Base-by-base conservation (phyloP, 257 asterid genomes). In the Capsicum baccatum region DNA sequence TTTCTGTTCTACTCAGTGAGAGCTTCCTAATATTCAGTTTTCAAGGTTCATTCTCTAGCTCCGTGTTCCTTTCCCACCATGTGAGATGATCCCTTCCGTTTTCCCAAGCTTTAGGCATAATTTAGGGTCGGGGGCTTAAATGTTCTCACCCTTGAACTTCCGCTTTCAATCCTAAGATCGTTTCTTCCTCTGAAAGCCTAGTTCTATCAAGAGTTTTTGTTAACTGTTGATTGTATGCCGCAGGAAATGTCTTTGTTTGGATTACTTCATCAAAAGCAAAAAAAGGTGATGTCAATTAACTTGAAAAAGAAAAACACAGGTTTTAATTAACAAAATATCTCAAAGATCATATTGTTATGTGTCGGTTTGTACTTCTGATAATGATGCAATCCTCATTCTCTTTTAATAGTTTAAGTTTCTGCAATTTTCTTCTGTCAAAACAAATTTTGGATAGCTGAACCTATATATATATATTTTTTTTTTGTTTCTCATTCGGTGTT, bases 291-390 rank as follows among this genome's bases (percentile, higher is more conserved):
- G 21, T 21, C 21, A 21, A 21, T 21, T 21, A 21, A 21, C 54
- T 37, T 9, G 21, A 21, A 66, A 35, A 3, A 15, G 13, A 9
- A 37, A 50, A 76, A 52, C 58, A 21, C 81, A 21, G 63, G 62
- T 76, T 76, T 26, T 76, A 78, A 33, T 13, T 50, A 74, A 74
- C 81, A 14, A 78, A 52, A 26, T 3, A 14, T 3, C 26, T 13
- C 81, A 14, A 78, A 52, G 64, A 78, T 78, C 81, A 54, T 78
- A 54, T 13, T 54, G 14, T 78, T 78, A 26, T 78, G 50, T 54
- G 64, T 78, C 26, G 64, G 50, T 54, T 50, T 7, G 59, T 16
- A 63, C 70, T 64, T 64, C 44, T 64, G 70, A 64, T 26, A 64
- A 26, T 13, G 16, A 16, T 64, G 42, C 70, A 67, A 67, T 67